Conservation (phyloP, 2,329 filamentous ascomycete genomes). For the Calcarisporium arbuscula region DNA sequence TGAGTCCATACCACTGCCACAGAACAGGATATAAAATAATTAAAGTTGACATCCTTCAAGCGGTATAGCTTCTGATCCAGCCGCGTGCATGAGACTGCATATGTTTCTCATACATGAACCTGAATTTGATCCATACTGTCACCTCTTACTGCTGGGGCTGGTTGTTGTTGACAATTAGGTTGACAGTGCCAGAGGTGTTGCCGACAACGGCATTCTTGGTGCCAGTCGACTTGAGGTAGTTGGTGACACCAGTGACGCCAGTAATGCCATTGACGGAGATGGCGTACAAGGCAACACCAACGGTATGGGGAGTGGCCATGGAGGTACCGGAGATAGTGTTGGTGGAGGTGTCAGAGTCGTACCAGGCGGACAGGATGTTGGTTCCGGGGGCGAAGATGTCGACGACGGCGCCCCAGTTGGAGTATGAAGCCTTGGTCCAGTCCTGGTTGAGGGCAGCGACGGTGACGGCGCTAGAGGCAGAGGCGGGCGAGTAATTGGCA, state of each 20-base stretch:
- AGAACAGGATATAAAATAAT: no score
- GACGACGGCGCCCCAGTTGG: conserved; percentile 42
- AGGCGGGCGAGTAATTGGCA: conserved; percentile 22
- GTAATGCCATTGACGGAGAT: conserved; percentile 36
- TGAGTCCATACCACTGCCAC: no score
- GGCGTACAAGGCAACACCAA: conserved; percentile 45
- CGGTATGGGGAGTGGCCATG: conserved; percentile 59
- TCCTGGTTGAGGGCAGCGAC: conserved; percentile 28
- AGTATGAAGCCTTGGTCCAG: conserved; percentile 38
- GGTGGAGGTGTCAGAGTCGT: conserved; percentile 34
- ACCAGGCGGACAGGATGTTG: conserved; percentile 41
- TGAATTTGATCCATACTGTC: no score
- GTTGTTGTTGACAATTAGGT: no score
- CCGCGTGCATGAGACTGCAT: no score
- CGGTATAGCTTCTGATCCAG: no score
- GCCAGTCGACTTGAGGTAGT: conserved; percentile 32
- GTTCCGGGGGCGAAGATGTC: conserved; percentile 48
- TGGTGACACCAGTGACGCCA: conserved; percentile 29
- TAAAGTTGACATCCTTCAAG: no score
- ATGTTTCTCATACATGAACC: no score
- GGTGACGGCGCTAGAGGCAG: conserved; percentile 23
- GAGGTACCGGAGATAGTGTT: conserved; percentile 52
- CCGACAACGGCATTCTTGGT: no score
- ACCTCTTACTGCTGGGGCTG: no score
- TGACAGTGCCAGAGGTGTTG: no score